Evolutionary conservation across 495 filamentous ascomycete genomes (phyloP), one percentile per base, ranked within the genome.

Genomic region (Aspergillus indologenus): DNA sequence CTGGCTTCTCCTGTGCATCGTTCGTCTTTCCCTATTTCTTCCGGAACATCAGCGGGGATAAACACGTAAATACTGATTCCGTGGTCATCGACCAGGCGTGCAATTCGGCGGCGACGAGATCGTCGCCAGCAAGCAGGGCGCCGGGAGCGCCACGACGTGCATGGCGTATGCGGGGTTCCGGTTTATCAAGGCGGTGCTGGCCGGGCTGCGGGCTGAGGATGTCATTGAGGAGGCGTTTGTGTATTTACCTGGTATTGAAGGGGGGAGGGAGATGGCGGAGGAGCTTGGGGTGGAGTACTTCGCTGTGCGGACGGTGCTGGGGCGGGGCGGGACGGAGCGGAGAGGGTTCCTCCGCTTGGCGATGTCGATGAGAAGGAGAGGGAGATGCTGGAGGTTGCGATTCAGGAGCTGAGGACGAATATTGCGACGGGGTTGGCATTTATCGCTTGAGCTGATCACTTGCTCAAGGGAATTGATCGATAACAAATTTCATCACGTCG

Each of bases 101-200:
- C 91, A 95, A 76, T 94, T 92, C 64, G 91, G 91, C 62, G 91
- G 91, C 74, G 91, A 96, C 67, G 91, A 95, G 78, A 90, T 96
- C 65, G 91, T 95, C 67, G 85, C 90, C 78, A 91, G 91, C 69
- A 96, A 96, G 83, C 87, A 90, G 51, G 91, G 91, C 63, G 81
- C 83, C 68, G 91, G 91, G 57, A 92, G 89, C 48, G 91, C 91
- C 57, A 96, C 91, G 54, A 84, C 95, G 29, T 92, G 88, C 61
- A 96, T 96, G 91, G 91, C 91, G 55, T 94, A 89, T 70, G 91
- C 91, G 63, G 91, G 91, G 61, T 95, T 83, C 80, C 83, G 90
- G 83, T 90, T 75, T 55, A 50, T 96, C 68, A 90, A 87, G 78
- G 91, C 89, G 59, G 71, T 77, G 58, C 82, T 86, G 64, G 89